Evolutionary conservation across 2,329 filamentous ascomycete species (phyloP).

Genomic region (Arthrocladium fulminans): DNA sequence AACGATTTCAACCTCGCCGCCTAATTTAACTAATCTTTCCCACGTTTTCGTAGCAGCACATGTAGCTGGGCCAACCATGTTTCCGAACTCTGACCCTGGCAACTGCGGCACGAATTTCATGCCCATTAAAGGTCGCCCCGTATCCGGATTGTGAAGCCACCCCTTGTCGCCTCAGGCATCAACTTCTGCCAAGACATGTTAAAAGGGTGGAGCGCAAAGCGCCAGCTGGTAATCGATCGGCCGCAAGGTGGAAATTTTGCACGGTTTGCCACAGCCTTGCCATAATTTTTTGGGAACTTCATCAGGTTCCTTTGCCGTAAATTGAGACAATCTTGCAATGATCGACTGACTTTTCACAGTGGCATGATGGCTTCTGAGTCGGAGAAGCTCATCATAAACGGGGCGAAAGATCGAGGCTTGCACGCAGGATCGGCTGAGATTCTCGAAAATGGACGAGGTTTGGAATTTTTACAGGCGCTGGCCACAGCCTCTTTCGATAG

Average conservation of each 20-base stretch:
- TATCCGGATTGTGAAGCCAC: too few relatives aligned
- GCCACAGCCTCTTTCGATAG: slow-evolving; percentile 61
- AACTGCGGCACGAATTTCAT: too few relatives aligned
- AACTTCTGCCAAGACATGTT: too few relatives aligned
- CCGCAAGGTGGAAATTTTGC: too few relatives aligned
- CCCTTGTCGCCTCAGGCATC: too few relatives aligned
- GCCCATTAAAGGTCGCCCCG: too few relatives aligned
- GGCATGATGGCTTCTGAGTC: neutral
- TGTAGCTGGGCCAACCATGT: too few relatives aligned
- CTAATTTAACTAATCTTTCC: too few relatives aligned
- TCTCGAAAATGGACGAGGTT: slow-evolving; percentile 54
- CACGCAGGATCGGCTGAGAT: slow-evolving; percentile 61
- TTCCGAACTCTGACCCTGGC: too few relatives aligned
- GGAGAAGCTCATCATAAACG: slow-evolving; percentile 40
- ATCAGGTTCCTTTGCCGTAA: neutral
- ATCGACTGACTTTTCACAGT: slow-evolving; percentile 11
- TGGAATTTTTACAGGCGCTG: slow-evolving; percentile 62
- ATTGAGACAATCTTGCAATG: neutral
- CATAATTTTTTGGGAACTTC: neutral
- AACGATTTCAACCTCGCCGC: too few relatives aligned
- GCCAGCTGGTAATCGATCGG: too few relatives aligned
- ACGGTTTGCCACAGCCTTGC: slow-evolving; percentile 2
- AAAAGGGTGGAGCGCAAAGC: neutral
- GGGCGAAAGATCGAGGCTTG: slow-evolving; percentile 37
- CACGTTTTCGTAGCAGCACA: too few relatives aligned